phyloP scores from a whole-genome alignment of 352 stramenopile genomes.

The Aphanomyces euteiches region DNA sequence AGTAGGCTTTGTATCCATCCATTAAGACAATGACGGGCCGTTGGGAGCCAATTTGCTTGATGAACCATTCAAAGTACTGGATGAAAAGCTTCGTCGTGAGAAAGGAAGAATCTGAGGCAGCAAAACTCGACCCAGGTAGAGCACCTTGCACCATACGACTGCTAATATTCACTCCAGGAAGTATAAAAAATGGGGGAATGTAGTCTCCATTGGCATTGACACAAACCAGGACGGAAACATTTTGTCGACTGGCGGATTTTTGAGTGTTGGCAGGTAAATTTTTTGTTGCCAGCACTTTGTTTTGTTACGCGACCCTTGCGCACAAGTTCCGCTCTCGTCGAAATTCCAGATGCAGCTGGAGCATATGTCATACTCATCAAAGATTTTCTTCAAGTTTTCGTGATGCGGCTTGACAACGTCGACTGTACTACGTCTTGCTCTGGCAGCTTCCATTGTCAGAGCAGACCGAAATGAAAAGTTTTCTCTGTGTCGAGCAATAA shows the following conservation, averaged over 20 bases:
- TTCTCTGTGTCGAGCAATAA: too few relatives aligned
- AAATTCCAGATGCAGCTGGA: conserved; percentile 10
- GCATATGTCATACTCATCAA: neutral
- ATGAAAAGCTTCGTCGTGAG: conserved; percentile 4
- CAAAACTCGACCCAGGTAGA: conserved; percentile 9
- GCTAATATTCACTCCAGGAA: neutral
- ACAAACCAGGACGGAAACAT: conserved; percentile 2
- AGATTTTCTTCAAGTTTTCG: neutral
- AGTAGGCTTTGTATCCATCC: conserved; percentile 10
- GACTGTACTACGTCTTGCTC: neutral
- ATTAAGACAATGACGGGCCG: conserved; percentile 3
- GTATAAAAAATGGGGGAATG: conserved; percentile 2
- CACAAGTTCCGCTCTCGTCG: conserved; percentile 1
- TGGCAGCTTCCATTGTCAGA: neutral
- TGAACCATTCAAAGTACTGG: conserved; percentile 7
- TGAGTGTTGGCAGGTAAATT: conserved; percentile 5
- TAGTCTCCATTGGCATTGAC: neutral
- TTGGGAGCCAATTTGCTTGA: neutral
- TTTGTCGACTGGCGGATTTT: conserved; percentile 6
- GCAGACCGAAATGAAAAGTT: neutral
- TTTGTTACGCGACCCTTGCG: too few relatives aligned
- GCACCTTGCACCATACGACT: neutral
- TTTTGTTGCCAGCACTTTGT: too few relatives aligned
- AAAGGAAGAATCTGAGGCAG: conserved; percentile 1
- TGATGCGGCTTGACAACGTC: neutral